Percentiles rank a stretch among this genome's conserved stretches.
Conservation (phyloP, 1,284 basidiomycete species). For the Thecaphora thlaspeos region DNA sequence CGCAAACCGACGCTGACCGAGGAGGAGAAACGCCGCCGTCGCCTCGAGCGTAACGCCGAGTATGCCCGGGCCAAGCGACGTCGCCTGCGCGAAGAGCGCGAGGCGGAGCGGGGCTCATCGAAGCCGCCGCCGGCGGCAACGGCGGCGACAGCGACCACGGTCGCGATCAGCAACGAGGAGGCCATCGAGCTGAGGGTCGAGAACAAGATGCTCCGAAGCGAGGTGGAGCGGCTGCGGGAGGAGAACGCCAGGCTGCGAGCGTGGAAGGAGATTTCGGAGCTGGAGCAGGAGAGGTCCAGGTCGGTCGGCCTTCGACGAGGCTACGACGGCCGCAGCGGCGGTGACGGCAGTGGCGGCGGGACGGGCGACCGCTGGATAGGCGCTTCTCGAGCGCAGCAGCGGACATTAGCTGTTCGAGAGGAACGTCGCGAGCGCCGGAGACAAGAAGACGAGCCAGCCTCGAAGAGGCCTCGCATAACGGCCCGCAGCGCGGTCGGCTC, state of each 20-base stretch:
- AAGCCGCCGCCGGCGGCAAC: no score
- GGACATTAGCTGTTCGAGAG: no score
- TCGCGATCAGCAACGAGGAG: constrained; percentile 3
- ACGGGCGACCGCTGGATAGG: no score
- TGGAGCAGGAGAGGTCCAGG: not conserved
- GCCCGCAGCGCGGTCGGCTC: no score
- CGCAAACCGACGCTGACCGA: not conserved
- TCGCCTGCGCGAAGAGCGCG: not conserved
- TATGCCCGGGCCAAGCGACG: not conserved
- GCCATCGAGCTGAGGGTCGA: constrained; percentile 43
- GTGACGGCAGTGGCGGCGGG: no score
- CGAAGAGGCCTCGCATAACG: no score
- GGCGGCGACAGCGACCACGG: no score
- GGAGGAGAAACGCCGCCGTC: not conserved
- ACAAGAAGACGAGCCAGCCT: no score
- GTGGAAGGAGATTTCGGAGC: constrained; percentile 26
- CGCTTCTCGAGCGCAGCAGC: no score
- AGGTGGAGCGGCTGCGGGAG: constrained; percentile 41
- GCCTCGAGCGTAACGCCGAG: not conserved
- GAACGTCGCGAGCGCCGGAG: no score
- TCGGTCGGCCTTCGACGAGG: not conserved
- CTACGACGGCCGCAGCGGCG: no score
- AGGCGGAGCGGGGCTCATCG: not conserved
- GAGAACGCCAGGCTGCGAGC: constrained; percentile 46
- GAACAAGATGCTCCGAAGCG: constrained; percentile 38